Conservation (phyloP, 345 rosid genomes). For the Corchorus capsularis region DNA sequence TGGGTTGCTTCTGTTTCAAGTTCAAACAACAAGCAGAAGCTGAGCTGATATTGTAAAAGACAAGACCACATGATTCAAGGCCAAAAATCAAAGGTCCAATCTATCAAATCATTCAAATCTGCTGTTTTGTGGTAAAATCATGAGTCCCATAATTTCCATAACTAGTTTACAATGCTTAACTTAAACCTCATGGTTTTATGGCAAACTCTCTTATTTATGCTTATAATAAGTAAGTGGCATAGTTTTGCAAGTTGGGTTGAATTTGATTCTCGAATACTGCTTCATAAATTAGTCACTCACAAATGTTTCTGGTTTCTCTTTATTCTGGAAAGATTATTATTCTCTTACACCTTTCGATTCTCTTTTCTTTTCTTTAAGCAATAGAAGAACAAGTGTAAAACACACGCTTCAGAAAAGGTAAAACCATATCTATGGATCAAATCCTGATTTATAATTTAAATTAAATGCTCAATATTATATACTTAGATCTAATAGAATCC, state of each 20-base stretch:
- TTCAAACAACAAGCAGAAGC: neutral
- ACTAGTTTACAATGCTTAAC: neutral
- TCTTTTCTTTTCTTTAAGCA: constrained; percentile 23
- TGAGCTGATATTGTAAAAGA: constrained; percentile 17
- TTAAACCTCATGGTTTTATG: neutral
- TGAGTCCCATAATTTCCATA: neutral
- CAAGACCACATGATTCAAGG: constrained; percentile 29
- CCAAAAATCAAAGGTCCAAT: constrained; percentile 29
- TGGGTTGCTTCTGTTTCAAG: neutral
- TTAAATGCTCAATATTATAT: neutral
- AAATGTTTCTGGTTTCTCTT: neutral
- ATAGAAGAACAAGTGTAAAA: constrained; percentile 11
- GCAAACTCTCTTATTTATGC: constrained; percentile 2
- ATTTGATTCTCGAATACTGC: constrained; percentile 13
- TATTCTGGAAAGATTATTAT: constrained; percentile 6
- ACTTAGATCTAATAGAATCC: too few relatives aligned
- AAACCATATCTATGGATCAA: constrained; percentile 5
- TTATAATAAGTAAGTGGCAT: neutral
- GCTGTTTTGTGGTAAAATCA: constrained; percentile 9
- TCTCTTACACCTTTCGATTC: constrained; percentile 9
- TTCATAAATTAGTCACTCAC: neutral
- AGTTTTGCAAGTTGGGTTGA: constrained; percentile 2
- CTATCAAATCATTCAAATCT: constrained; percentile 28
- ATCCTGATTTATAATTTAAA: neutral
- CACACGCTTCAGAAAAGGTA: constrained; percentile 22